Conservation (phyloP, 768 basidiomycete genomes). For the Pulveroboletus sp. region DNA sequence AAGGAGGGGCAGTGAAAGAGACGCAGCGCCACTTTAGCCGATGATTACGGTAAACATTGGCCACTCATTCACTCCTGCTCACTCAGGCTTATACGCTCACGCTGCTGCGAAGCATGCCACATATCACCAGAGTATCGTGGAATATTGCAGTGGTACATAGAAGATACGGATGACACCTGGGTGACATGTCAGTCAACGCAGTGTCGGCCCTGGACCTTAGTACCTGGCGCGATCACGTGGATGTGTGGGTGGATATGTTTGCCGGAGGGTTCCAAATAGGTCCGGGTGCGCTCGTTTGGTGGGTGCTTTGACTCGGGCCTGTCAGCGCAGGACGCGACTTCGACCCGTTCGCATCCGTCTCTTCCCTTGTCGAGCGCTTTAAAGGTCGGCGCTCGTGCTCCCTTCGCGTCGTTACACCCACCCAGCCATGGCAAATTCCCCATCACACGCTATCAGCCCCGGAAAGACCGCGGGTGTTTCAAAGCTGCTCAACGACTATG, state of each 20-base stretch:
- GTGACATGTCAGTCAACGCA: no score
- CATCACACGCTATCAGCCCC: slow-evolving; percentile 19
- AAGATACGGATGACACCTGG: no score
- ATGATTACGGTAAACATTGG: no score
- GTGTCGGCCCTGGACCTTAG: background rate
- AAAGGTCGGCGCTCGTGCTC: background rate
- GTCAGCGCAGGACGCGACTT: slow-evolving; percentile 38
- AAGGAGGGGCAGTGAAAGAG: no score
- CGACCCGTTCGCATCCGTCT: slow-evolving; percentile 12
- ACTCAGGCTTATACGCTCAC: no score
- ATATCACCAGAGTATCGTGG: no score
- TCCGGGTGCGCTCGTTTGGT: slow-evolving; percentile 20
- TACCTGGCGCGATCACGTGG: slow-evolving; percentile 24
- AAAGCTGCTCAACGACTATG: slow-evolving; percentile 65
- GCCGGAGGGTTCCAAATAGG: slow-evolving; percentile 29
- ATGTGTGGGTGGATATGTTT: slow-evolving; percentile 4
- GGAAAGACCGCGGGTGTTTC: slow-evolving; percentile 35
- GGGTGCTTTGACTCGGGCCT: slow-evolving; percentile 21
- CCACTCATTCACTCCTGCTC: no score
- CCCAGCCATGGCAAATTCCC: slow-evolving; percentile 21
- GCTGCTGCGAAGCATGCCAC: no score
- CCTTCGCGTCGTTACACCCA: background rate
- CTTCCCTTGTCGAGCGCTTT: slow-evolving; percentile 8
- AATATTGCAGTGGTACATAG: no score
- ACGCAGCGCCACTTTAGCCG: no score